Evolutionary conservation across 1,139 yeast genomes (phyloP).

Genomic region (Diutina sp.): DNA sequence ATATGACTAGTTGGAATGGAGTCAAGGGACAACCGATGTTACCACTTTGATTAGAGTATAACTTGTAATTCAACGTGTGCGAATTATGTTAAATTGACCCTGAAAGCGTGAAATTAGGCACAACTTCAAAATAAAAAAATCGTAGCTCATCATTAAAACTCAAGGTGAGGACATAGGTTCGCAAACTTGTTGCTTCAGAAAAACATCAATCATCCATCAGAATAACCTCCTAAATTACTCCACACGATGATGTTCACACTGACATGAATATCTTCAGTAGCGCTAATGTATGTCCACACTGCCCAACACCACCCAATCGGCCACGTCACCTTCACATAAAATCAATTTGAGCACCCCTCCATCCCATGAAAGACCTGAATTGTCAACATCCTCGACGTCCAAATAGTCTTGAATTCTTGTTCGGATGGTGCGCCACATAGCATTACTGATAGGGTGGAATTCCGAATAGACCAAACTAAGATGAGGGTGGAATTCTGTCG

Average conservation of each 20-base stretch:
- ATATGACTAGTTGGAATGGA: conserved; percentile 67
- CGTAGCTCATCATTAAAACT: no score
- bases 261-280: background rate
- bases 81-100: no score
- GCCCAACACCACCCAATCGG: conserved; percentile 61
- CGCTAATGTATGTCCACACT: conserved; percentile 24
- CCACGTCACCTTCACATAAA: conserved; percentile 62
- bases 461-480: conserved; percentile 61
- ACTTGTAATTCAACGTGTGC: no score
- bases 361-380: conserved; percentile 40
- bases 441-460: conserved; percentile 56
- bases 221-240: no score
- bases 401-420: conserved; percentile 62
- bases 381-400: conserved; percentile 35
- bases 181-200: no score
- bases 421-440: conserved; percentile 51
- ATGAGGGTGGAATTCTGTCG: conserved; percentile 55
- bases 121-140: no score
- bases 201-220: no score
- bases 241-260: background rate
- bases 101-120: no score
- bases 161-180: no score
- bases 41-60: conserved; percentile 9
- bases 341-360: conserved; percentile 63
- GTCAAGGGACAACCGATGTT: conserved; percentile 15